A percentile compares a stretch with the other conserved stretches of the same genome.
These are phyloP conservation scores for Euphorbia peplus DNA, from an alignment of 345 rosid species.

Conservation along the genomic window DNA sequence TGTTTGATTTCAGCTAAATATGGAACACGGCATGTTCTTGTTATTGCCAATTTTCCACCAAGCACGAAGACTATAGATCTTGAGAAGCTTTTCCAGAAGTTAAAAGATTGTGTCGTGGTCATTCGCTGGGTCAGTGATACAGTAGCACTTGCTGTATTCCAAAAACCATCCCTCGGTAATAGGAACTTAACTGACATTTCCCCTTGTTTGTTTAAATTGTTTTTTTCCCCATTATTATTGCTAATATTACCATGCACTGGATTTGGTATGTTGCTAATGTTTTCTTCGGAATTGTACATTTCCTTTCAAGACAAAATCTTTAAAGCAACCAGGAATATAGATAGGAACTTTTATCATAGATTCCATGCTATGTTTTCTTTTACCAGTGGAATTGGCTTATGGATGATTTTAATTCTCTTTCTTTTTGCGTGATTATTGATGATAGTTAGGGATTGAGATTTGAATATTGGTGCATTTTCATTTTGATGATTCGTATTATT, in stretches of 20 bases:
- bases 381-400: too few relatives aligned
- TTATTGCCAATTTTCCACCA: conserved; percentile 71
- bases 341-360: too few relatives aligned
- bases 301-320: too few relatives aligned
- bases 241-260: background rate
- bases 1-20: conserved; percentile 55
- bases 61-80: conserved; percentile 71
- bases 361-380: too few relatives aligned
- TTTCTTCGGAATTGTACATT: too few relatives aligned
- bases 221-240: background rate
- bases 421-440: background rate
- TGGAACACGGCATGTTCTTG: conserved; percentile 83
- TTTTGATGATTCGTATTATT: background rate
- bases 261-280: too few relatives aligned
- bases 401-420: background rate
- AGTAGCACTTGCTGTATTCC: conserved; percentile 82
- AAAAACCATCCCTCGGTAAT: conserved; percentile 67
- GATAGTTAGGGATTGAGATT: background rate
- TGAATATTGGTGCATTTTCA: background rate
- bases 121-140: conserved; percentile 95
- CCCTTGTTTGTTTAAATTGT: background rate
- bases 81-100: conserved; percentile 68
- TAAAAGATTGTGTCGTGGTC: conserved; percentile 49
- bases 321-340: too few relatives aligned
- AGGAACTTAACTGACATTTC: conserved; percentile 1